Evolutionary conservation across 2,329 filamentous ascomycete species (phyloP), one percentile per base, ranked within the genome.

Genomic region (Talaromyces marneffei): DNA sequence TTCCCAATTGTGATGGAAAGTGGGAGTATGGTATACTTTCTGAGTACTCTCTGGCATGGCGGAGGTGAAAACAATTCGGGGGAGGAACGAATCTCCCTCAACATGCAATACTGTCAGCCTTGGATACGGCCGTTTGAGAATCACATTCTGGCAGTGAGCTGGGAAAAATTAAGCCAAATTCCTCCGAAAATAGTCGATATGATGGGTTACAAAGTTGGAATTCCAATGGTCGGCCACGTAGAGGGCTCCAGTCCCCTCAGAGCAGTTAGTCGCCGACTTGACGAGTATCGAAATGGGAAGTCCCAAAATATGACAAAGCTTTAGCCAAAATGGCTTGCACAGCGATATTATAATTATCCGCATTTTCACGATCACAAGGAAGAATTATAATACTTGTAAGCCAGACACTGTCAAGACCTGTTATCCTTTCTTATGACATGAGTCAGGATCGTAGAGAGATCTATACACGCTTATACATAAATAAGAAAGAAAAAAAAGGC

Each of bases 141-240:
- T 29, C 44, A 48, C 8, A 48, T 48, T 29, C 16, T 48, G 2
- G 23, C 44, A 10, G 44, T 48, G 23, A 29, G 25, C 16, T 48
- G 44, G 44, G 44, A 48, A 7, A 48, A 48, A 27, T 27, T 48
- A 10, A 29, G 25, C 44, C 44, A 29, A 3, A 48, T 48, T n/a
- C 44, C 44, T 4, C 44, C 44, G 2, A 57, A 23, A 16, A 8
- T 57, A 1, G 37, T 57, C 6, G 54, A 57, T 12, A 57, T 57
- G 54, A 57, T 57, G 54, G 54, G 54, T 3, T 57, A 44, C 16
- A 57, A 57, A 33, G 23, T 57, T 5, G 54, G 23, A 42, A 57
- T 37, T 12, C 54, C 54, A 16, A 42, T 57, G 37, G 8, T 57
- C 37, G 54, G 54, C 18, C 25, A 18, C 20, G 54, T 57, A 20